Percentiles rank a stretch among this genome's conserved stretches.
phyloP scores from a whole-genome alignment of 2,329 filamentous ascomycete species.

The Microsporum ferrugineum region DNA sequence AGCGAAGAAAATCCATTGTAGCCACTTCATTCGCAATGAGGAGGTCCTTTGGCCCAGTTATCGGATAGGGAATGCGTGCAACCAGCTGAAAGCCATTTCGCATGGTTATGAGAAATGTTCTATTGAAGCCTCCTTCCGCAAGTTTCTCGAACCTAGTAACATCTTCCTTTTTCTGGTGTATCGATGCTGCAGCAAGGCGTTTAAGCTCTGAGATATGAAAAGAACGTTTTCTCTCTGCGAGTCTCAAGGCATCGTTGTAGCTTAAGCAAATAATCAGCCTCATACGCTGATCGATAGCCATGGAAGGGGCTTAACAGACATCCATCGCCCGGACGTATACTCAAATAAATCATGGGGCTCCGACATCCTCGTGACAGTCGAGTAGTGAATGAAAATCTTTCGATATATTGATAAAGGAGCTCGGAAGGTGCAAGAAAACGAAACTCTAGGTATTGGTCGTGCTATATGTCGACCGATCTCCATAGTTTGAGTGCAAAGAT shows the following conservation, averaged over 20 bases:
- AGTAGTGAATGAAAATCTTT: background rate
- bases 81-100: background rate
- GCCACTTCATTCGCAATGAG: slow-evolving; percentile 24
- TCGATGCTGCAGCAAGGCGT: background rate
- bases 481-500: too few relatives aligned
- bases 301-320: background rate
- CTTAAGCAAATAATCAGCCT: background rate
- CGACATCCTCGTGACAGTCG: background rate
- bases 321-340: background rate
- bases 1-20: slow-evolving; percentile 18
- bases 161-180: background rate
- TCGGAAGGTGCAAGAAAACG: background rate
- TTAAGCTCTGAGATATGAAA: slow-evolving; percentile 5
- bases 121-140: background rate
- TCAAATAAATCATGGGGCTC: background rate
- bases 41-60: slow-evolving; percentile 24
- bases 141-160: background rate
- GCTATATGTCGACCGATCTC: too few relatives aligned
- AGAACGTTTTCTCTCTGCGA: background rate
- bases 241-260: slow-evolving; percentile 6
- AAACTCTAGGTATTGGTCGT: too few relatives aligned
- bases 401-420: background rate
- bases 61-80: background rate
- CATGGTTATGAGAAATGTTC: background rate
- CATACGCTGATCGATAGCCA: background rate